Conservation (phyloP, 2,329 filamentous ascomycete genomes). For the Eutypella sp. region DNA sequence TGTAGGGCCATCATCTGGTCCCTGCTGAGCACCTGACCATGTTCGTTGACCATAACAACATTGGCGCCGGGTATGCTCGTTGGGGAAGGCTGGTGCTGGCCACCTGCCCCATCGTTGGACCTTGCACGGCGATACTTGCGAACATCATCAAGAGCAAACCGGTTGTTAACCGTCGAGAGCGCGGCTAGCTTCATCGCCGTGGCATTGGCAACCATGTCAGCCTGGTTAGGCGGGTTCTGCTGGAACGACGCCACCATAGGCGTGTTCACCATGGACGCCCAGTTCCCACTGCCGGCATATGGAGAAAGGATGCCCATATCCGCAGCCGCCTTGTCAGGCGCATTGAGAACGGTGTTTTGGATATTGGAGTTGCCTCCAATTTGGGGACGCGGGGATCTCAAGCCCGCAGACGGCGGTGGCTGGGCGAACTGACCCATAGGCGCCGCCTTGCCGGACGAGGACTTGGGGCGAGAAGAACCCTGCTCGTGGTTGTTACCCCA, state of each 20-base stretch:
- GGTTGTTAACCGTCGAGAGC: slow-evolving; percentile 95
- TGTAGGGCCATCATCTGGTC: slow-evolving; percentile 83
- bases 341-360: slow-evolving; percentile 77
- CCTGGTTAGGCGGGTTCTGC: slow-evolving; percentile 64
- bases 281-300: slow-evolving; percentile 79
- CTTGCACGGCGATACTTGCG: slow-evolving; percentile 90
- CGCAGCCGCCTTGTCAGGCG: slow-evolving; percentile 60
- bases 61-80: slow-evolving; percentile 65
- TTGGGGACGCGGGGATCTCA: slow-evolving; percentile 74
- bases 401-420: slow-evolving; percentile 65
- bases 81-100: slow-evolving; percentile 51
- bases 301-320: slow-evolving; percentile 86
- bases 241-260: slow-evolving; percentile 89
- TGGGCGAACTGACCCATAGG: slow-evolving; percentile 96
- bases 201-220: slow-evolving; percentile 97
- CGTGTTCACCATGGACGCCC: slow-evolving; percentile 98
- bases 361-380: slow-evolving; percentile 64
- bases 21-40: slow-evolving; percentile 78
- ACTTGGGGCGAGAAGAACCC: slow-evolving; percentile 63
- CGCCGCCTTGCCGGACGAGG: slow-evolving; percentile 68
- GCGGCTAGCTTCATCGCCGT: slow-evolving; percentile 98
- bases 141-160: slow-evolving; percentile 93
- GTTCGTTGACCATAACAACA: slow-evolving; percentile 91
- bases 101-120: slow-evolving; percentile 75
- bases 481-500: slow-evolving; percentile 62